Percentiles rank a stretch among this genome's conserved stretches.
These are phyloP conservation scores for Alternaria conjuncta DNA, from an alignment of 2,329 filamentous ascomycete species.

Conservation along the genomic window DNA sequence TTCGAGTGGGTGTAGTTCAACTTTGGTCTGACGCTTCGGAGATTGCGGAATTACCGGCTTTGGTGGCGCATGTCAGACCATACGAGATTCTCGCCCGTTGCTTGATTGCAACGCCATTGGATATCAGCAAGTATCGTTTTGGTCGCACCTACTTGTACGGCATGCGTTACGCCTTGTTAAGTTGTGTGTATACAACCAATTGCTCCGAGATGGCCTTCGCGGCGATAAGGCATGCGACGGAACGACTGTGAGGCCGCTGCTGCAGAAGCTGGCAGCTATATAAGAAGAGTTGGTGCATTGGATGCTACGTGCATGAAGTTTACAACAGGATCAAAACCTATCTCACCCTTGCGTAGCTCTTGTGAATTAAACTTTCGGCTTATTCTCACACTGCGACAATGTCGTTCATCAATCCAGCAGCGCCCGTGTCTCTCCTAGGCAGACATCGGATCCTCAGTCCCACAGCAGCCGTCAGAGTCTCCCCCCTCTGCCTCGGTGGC, in stretches of 20 bases:
- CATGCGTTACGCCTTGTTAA: neutral
- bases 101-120: neutral
- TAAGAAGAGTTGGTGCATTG: neutral
- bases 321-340: neutral
- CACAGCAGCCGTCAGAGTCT: slow-evolving; percentile 64
- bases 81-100: neutral
- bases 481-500: slow-evolving; percentile 60
- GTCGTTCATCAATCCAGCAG: slow-evolving; percentile 5
- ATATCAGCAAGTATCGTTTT: neutral
- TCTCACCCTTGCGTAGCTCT: neutral
- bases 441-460: slow-evolving; percentile 72
- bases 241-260: neutral
- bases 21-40: neutral
- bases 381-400: neutral
- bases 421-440: slow-evolving; percentile 60
- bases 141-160: neutral
- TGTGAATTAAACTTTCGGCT: neutral
- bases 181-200: neutral
- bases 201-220: neutral
- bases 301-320: accelerated
- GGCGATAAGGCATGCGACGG: neutral
- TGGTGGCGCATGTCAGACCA: neutral
- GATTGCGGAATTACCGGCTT: neutral
- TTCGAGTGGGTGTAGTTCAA: neutral
- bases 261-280: neutral